Evolutionary conservation across 1,284 basidiomycete genomes (phyloP).

Genomic region (Moniliophthora roreri): DNA sequence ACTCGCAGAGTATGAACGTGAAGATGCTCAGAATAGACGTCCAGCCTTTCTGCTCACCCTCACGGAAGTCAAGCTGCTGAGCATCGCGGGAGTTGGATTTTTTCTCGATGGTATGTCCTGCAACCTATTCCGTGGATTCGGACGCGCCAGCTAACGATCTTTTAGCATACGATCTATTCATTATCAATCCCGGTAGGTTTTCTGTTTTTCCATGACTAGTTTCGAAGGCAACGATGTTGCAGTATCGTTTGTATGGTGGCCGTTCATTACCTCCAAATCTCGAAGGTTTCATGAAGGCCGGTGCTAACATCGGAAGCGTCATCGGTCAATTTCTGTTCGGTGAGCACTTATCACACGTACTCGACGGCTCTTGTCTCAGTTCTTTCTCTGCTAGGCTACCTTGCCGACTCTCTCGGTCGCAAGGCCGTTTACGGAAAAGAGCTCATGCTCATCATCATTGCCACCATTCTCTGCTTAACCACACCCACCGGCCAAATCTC

Average conservation of each 20-base stretch:
- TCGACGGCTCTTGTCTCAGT: neutral
- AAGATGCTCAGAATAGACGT: conserved; percentile 21
- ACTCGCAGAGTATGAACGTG: conserved; percentile 44
- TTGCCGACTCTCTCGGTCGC: conserved; percentile 68
- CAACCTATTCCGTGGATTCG: conserved; percentile 1
- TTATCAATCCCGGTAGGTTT: conserved; percentile 82
- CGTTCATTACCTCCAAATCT: conserved; percentile 51
- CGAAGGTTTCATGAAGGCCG: conserved; percentile 66
- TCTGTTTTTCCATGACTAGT: too few relatives aligned
- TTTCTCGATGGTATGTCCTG: conserved; percentile 52
- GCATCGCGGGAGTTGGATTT: conserved; percentile 59
- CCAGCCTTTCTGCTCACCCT: conserved; percentile 42
- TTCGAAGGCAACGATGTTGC: conserved; percentile 75
- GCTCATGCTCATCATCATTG: conserved; percentile 75
- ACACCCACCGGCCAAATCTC: conserved; percentile 38
- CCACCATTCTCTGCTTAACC: conserved; percentile 55
- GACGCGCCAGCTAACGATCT: conserved; percentile 15
- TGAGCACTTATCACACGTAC: conserved; percentile 14
- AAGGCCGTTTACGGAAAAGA: conserved; percentile 78
- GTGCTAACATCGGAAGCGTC: conserved; percentile 73
- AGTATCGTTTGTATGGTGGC: conserved; percentile 67
- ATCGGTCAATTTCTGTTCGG: conserved; percentile 75
- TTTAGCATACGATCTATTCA: conserved; percentile 73
- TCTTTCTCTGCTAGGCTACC: conserved; percentile 38
- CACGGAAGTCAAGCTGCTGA: conserved; percentile 50